phyloP scores from a whole-genome alignment of 1,284 basidiomycete species.

The Heliocybe sulcata region DNA sequence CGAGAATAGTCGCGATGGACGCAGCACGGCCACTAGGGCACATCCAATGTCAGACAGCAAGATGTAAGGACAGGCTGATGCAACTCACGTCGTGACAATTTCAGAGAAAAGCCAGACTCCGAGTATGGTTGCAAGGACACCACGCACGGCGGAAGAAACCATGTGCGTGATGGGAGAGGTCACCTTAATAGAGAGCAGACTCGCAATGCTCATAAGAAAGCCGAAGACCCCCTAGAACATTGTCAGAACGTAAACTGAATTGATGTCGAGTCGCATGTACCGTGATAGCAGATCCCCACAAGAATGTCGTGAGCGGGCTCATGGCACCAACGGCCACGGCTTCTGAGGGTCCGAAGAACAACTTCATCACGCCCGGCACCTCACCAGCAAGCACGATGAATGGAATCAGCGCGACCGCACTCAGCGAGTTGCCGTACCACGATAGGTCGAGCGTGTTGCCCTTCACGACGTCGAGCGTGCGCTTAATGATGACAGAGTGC shows the following conservation, averaged over 20 bases:
- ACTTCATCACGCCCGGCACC: conserved; percentile 45
- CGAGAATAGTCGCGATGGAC: conserved; percentile 74
- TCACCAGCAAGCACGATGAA: conserved; percentile 69
- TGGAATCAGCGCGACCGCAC: conserved; percentile 59
- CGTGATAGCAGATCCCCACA: conserved; percentile 74
- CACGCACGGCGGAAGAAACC: conserved; percentile 81
- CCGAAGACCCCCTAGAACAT: conserved; percentile 63
- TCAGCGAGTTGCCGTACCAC: conserved; percentile 81
- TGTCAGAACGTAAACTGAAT: background rate
- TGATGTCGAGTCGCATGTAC: conserved; percentile 19
- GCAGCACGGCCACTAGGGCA: conserved; percentile 61
- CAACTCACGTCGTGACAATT: conserved; percentile 59
- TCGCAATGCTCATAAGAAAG: conserved; percentile 88
- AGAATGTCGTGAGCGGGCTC: conserved; percentile 55
- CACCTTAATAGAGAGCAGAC: conserved; percentile 82
- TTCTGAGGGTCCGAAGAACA: conserved; percentile 44
- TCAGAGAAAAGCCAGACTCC: conserved; percentile 74
- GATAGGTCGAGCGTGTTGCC: conserved; percentile 74
- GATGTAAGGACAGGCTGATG: background rate
- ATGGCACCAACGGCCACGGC: conserved; percentile 26
- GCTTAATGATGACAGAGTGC: conserved; percentile 86
- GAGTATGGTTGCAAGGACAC: conserved; percentile 73
- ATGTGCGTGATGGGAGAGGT: conserved; percentile 91
- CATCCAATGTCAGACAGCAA: conserved; percentile 3
- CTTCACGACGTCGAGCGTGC: conserved; percentile 64